A percentile compares a stretch with the other conserved stretches of the same genome.
phyloP scores from a whole-genome alignment of 768 basidiomycete genomes.

The Kwoniella sp. region DNA sequence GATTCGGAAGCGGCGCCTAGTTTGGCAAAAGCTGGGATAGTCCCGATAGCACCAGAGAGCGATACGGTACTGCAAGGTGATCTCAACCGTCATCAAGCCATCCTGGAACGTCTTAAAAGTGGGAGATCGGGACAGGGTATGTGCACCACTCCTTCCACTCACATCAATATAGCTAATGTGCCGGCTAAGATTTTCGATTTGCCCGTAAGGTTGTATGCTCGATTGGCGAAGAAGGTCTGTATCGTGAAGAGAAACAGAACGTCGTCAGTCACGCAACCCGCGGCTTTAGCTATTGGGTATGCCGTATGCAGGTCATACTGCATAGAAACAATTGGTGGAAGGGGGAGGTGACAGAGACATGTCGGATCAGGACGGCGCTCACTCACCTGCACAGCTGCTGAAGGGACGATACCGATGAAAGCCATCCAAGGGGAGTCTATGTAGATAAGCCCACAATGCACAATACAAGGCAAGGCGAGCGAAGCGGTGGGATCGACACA shows the following conservation, averaged over 20 bases:
- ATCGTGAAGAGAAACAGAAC: background rate
- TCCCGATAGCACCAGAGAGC: constrained; percentile 8
- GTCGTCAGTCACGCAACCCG: no score
- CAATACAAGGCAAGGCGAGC: no score
- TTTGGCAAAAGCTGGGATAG: constrained; percentile 1
- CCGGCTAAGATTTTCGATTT: constrained; percentile 1
- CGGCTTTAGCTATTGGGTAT: no score
- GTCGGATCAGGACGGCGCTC: no score
- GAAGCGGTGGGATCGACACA: no score
- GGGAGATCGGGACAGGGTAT: no score
- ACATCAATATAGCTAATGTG: background rate
- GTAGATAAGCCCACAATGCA: no score
- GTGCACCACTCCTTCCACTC: background rate
- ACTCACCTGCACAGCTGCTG: constrained; percentile 6
- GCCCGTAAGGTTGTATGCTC: constrained; percentile 8
- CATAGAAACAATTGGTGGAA: no score
- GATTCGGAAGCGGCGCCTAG: background rate
- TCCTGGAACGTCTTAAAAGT: no score
- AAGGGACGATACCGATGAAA: constrained; percentile 14
- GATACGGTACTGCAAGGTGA: background rate
- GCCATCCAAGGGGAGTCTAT: background rate
- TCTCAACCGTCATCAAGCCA: background rate
- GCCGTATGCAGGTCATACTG: no score
- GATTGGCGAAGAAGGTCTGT: constrained; percentile 11
- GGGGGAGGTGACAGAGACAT: no score